Evolutionary conservation across 2,329 filamentous ascomycete species (phyloP).

Genomic region (Aspergillus sp.): DNA sequence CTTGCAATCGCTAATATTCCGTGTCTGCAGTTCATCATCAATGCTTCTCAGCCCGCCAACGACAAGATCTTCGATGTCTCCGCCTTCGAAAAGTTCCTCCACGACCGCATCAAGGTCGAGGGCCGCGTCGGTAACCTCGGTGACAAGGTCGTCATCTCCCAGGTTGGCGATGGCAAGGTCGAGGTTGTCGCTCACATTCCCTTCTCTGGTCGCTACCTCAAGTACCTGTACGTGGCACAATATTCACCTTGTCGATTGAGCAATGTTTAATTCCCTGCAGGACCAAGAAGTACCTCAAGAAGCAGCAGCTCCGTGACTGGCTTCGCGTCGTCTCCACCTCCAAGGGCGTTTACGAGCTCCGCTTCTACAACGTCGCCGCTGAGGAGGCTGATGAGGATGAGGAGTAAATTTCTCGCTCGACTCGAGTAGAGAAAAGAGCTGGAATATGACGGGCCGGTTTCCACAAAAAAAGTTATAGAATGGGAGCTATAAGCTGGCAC

Average conservation of each 20-base stretch:
- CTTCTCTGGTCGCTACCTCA: constrained; percentile 98
- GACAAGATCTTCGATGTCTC: constrained; percentile 99
- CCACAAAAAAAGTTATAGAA: constrained; percentile 2
- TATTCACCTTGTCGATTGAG: too few species aligned
- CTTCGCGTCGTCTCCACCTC: constrained; percentile 97
- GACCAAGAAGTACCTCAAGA: constrained; percentile 99
- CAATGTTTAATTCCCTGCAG: constrained; percentile 52
- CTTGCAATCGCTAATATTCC: constrained; percentile 2
- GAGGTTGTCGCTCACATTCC: constrained; percentile 97
- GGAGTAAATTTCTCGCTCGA: constrained; percentile 69
- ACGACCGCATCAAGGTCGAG: constrained; percentile 99
- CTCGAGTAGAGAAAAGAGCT: neutral
- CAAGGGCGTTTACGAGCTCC: constrained; percentile 98
- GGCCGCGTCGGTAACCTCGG: constrained; percentile 98
- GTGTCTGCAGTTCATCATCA: constrained; percentile 85
- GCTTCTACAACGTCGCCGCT: constrained; percentile 99
- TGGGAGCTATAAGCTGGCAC: neutral
- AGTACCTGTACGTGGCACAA: constrained; percentile 84
- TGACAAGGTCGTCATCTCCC: constrained; percentile 86
- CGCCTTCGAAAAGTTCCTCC: constrained; percentile 99
- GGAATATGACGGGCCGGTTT: neutral
- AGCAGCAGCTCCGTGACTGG: constrained; percentile 99
- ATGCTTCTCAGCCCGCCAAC: constrained; percentile 94
- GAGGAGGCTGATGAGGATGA: constrained; percentile 98
- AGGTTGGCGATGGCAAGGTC: constrained; percentile 94